Conservation (phyloP, 2,329 filamentous ascomycete genomes). For the Fusarium zealandicum region DNA sequence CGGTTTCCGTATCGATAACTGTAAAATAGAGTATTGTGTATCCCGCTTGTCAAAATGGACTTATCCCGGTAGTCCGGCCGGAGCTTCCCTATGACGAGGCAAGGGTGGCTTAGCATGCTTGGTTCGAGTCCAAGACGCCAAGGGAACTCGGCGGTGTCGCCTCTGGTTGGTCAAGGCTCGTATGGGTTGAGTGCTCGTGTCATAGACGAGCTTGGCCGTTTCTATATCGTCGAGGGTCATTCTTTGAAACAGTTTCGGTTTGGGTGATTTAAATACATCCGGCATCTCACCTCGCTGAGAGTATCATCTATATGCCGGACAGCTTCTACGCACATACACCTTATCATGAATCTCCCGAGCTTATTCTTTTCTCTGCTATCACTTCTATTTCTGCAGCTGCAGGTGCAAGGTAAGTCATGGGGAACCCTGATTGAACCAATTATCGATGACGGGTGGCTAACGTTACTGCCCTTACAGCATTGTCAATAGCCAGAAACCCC, state of each 20-base stretch:
- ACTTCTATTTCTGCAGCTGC: neutral
- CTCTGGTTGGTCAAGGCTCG: constrained; percentile 6
- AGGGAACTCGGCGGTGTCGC: neutral
- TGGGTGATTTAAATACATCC: no score
- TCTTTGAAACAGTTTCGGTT: no score
- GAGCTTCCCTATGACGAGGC: constrained; percentile 13
- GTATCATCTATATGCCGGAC: no score
- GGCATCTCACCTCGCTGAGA: no score
- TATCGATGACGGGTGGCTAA: constrained; percentile 3
- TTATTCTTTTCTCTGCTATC: constrained; percentile 7
- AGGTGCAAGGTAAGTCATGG: constrained; percentile 13
- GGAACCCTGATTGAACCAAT: neutral
- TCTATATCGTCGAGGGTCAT: no score
- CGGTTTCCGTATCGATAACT: neutral
- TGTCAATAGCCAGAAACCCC: constrained; percentile 9
- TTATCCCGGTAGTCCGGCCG: neutral
- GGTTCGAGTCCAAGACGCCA: constrained; percentile 11
- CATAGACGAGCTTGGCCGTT: no score
- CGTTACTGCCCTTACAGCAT: neutral
- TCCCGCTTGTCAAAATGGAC: neutral
- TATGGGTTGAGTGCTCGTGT: neutral
- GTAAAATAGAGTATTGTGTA: neutral
- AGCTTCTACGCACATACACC: neutral
- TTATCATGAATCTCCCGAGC: constrained; percentile 16
- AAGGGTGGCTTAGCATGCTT: constrained; percentile 28